Conservation (phyloP, 352 stramenopile genomes). For the Phytophthora macrochlamydospora region DNA sequence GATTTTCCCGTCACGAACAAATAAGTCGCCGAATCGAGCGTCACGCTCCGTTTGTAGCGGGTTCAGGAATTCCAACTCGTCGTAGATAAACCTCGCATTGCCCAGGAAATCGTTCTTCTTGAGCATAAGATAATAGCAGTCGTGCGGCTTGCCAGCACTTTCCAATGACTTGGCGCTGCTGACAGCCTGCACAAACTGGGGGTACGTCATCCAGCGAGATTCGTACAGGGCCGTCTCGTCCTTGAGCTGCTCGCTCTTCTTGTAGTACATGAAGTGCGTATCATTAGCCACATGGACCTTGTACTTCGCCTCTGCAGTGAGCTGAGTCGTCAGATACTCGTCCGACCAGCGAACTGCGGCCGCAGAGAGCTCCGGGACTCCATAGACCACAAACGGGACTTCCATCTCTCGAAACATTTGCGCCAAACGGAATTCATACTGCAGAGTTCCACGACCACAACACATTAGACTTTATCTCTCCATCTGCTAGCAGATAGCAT, state of each 20-base stretch:
- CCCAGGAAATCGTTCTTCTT: constrained; percentile 48
- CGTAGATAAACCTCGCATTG: constrained; percentile 62
- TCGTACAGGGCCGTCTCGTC: constrained; percentile 52
- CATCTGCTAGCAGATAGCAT: too few species aligned
- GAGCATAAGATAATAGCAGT: constrained; percentile 70
- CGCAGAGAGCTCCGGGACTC: constrained; percentile 84
- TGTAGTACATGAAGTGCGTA: constrained; percentile 97
- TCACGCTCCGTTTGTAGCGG: constrained; percentile 74
- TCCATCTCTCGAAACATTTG: constrained; percentile 92
- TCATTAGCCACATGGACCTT: constrained; percentile 76
- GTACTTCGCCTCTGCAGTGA: constrained; percentile 43
- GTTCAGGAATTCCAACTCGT: constrained; percentile 93
- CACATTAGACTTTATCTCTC: constrained; percentile 5
- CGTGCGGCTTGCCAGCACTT: constrained; percentile 17
- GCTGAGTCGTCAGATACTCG: constrained; percentile 65
- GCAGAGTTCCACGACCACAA: constrained; percentile 10
- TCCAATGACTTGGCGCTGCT: constrained; percentile 25
- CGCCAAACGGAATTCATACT: constrained; percentile 82
- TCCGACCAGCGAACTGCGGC: constrained; percentile 86
- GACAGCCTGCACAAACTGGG: constrained; percentile 52
- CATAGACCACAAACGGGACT: constrained; percentile 94
- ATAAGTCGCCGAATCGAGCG: constrained; percentile 52
- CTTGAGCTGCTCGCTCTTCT: constrained; percentile 39
- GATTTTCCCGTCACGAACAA: constrained; percentile 45
- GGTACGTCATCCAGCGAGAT: constrained; percentile 62